Evolutionary conservation across 2,329 filamentous ascomycete species (phyloP).

Genomic region (Ceratocystis eucalypticola): DNA sequence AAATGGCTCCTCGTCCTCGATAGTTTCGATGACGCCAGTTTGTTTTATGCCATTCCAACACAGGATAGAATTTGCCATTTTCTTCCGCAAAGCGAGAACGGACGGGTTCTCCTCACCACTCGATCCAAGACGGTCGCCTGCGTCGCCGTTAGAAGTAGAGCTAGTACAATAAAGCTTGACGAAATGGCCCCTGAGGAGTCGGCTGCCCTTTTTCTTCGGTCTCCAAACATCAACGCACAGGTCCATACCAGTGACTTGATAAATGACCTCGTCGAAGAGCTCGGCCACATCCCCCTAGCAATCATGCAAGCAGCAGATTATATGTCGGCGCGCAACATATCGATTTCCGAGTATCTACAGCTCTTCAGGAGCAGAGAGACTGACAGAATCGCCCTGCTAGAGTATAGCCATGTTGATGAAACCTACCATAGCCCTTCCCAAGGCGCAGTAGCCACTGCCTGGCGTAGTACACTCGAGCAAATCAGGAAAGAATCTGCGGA

Average conservation of each 20-base stretch:
- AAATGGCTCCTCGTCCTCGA: constrained; percentile 23
- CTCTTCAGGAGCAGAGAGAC: neutral
- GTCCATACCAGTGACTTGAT: neutral
- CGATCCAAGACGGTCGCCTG: neutral
- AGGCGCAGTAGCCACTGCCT: neutral
- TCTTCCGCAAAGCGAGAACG: constrained; percentile 23
- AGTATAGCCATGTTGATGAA: neutral
- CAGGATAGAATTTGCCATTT: constrained; percentile 19
- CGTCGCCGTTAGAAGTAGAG: neutral
- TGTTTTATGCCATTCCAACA: neutral
- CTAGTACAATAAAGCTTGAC: neutral
- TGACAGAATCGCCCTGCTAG: neutral
- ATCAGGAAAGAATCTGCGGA: neutral
- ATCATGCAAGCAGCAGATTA: constrained; percentile 20
- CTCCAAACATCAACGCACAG: too few species aligned
- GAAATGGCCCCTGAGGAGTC: neutral
- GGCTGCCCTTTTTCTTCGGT: neutral
- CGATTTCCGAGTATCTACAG: neutral
- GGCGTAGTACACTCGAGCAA: neutral
- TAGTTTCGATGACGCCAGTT: constrained; percentile 21
- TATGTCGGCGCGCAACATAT: constrained; percentile 11
- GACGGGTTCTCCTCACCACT: constrained; percentile 14
- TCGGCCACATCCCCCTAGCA: constrained; percentile 19
- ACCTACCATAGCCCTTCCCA: neutral
- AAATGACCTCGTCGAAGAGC: neutral